Evolutionary conservation across 2,329 filamentous ascomycete species (phyloP).

Genomic region (Bisporella sp.): DNA sequence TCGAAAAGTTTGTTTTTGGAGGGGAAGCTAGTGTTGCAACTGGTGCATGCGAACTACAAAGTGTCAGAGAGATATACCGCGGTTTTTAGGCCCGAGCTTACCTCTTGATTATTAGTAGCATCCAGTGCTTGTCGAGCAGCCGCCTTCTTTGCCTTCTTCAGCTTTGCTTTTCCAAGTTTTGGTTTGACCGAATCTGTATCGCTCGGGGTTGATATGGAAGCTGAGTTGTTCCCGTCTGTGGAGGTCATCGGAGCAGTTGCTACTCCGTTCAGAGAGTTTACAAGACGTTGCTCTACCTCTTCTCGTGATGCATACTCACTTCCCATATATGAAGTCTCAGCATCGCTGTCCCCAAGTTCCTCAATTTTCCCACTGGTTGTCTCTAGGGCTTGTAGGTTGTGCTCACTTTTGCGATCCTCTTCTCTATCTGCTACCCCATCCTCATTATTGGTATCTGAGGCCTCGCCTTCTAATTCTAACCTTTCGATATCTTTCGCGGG

Average conservation of each 20-base stretch:
- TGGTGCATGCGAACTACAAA: conserved; percentile 42
- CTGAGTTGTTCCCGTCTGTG: conserved; percentile 12
- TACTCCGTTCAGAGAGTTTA: conserved; percentile 10
- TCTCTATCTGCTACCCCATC: not conserved
- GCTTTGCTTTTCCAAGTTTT: conserved; percentile 44
- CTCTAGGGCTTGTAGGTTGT: not conserved
- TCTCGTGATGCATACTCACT: conserved; percentile 28
- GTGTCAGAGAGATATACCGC: conserved; percentile 5
- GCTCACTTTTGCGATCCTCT: not conserved
- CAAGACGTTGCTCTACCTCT: conserved; percentile 20
- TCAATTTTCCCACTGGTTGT: not conserved
- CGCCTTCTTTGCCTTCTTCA: conserved; percentile 40
- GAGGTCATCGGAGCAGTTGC: not conserved
- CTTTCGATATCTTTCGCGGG: conserved; percentile 17
- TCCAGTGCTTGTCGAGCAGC: conserved; percentile 6
- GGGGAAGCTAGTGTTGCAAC: conserved; percentile 49
- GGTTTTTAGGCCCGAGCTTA: not conserved
- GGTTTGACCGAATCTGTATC: conserved; percentile 13
- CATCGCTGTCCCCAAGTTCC: not conserved
- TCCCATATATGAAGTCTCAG: conserved; percentile 12
- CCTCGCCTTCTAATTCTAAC: conserved; percentile 3
- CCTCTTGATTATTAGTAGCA: conserved; percentile 8
- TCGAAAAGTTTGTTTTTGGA: conserved; percentile 57
- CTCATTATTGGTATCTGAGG: not conserved
- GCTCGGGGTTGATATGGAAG: conserved; percentile 7